Conservation (phyloP, 257 asterid genomes). For the Solanum gracilifrons region DNA sequence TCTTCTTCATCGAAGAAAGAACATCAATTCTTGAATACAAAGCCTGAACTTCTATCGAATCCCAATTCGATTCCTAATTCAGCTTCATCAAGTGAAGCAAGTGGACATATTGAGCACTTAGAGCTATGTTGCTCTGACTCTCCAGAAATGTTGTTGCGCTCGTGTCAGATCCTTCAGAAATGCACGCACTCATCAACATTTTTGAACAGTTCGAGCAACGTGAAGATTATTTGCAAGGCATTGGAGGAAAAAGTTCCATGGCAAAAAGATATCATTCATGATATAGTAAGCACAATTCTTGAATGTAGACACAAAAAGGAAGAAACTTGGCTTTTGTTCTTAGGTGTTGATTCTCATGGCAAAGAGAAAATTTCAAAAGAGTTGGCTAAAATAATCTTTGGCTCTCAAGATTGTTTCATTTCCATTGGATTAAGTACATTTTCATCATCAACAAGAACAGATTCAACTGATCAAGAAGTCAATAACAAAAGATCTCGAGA, state of each 20-base stretch:
- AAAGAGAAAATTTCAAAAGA: constrained; percentile 62
- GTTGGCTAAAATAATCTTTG: constrained; percentile 48
- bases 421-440: constrained; percentile 38
- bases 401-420: constrained; percentile 35
- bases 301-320: constrained; percentile 27
- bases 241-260: constrained; percentile 49
- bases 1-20: constrained; percentile 50
- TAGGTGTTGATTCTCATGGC: constrained; percentile 53
- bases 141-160: neutral
- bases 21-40: constrained; percentile 27
- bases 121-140: neutral
- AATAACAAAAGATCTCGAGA: constrained; percentile 49
- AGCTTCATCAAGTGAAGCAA: constrained; percentile 88
- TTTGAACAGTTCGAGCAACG: neutral
- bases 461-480: constrained; percentile 27
- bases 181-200: neutral
- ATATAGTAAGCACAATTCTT: constrained; percentile 37
- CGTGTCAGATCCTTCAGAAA: neutral
- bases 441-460: constrained; percentile 13
- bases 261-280: constrained; percentile 40
- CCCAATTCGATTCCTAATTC: constrained; percentile 93
- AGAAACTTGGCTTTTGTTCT: constrained; percentile 60
- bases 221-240: constrained; percentile 29
- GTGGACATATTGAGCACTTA: constrained; percentile 21
- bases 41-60: constrained; percentile 68